phyloP scores from a whole-genome alignment of 2,329 filamentous ascomycete genomes.

The Venturia aucupariae region DNA sequence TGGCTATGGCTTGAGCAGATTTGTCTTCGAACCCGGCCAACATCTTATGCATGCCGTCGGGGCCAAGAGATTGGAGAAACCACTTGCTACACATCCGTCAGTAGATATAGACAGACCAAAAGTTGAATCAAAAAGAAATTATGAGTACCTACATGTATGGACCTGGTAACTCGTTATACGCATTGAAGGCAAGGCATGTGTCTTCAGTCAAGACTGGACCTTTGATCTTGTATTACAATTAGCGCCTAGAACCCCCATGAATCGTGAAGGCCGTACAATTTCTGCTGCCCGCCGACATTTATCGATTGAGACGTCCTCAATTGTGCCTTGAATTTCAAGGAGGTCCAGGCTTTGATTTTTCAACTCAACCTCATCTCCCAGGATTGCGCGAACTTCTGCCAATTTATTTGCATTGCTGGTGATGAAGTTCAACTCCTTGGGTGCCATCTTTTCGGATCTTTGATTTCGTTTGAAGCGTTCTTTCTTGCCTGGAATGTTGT shows the following conservation, averaged over 20 bases:
- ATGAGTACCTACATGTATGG: slow-evolving; percentile 77
- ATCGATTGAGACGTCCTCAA: slow-evolving; percentile 82
- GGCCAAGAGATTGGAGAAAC: slow-evolving; percentile 78
- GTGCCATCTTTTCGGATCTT: slow-evolving; percentile 26
- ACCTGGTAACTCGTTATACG: slow-evolving; percentile 81
- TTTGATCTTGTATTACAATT: slow-evolving; percentile 59
- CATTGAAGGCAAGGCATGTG: slow-evolving; percentile 87
- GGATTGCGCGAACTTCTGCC: slow-evolving; percentile 76
- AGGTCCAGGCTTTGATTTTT: slow-evolving; percentile 69
- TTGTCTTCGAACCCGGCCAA: slow-evolving; percentile 85
- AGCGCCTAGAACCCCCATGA: background rate
- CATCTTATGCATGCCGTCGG: slow-evolving; percentile 79
- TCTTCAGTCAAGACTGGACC: slow-evolving; percentile 93
- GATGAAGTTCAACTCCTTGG: slow-evolving; percentile 73
- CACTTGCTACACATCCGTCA: slow-evolving; percentile 59
- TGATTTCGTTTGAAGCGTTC: background rate
- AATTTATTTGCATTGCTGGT: slow-evolving; percentile 96
- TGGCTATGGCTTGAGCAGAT: slow-evolving; percentile 86
- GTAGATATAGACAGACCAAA: background rate
- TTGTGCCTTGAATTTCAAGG: slow-evolving; percentile 80
- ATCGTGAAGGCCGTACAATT: slow-evolving; percentile 42
- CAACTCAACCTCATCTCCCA: slow-evolving; percentile 63
- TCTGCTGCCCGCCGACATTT: slow-evolving; percentile 80
- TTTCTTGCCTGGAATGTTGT: background rate
- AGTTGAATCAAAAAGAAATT: background rate